Conservation (phyloP, 305 asterid genomes). For the Solanum hybrid region DNA sequence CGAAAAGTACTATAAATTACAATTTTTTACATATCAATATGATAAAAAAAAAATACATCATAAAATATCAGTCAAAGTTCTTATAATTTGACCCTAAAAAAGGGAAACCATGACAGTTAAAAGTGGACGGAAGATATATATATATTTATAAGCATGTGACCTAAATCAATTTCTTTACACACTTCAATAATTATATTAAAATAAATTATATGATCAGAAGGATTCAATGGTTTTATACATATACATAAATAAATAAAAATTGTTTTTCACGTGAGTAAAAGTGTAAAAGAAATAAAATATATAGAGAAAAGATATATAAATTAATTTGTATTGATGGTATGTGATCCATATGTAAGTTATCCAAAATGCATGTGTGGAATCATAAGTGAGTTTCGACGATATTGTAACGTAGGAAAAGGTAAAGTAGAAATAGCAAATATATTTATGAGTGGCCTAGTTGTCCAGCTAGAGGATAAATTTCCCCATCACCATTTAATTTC, state of each 20-base stretch:
- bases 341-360: neutral
- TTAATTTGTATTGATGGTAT: neutral
- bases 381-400: neutral
- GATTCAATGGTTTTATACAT: neutral
- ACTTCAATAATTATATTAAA: no score
- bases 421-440: neutral
- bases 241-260: no score
- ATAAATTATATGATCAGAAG: neutral
- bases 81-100: neutral
- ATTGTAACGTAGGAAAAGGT: neutral
- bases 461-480: slow-evolving; percentile 1
- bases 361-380: neutral
- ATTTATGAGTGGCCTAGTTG: slow-evolving; percentile 1
- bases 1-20: no score
- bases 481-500: slow-evolving; percentile 7
- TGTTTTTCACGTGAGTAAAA: neutral
- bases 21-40: no score
- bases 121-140: neutral
- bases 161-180: neutral
- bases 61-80: neutral
- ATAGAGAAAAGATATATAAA: neutral
- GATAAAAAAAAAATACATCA: neutral
- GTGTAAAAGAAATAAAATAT: neutral
- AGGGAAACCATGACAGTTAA: neutral
- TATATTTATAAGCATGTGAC: neutral